phyloP scores from a whole-genome alignment of 805 yeast genomes.

The Wickerhamomyces chambardii region DNA sequence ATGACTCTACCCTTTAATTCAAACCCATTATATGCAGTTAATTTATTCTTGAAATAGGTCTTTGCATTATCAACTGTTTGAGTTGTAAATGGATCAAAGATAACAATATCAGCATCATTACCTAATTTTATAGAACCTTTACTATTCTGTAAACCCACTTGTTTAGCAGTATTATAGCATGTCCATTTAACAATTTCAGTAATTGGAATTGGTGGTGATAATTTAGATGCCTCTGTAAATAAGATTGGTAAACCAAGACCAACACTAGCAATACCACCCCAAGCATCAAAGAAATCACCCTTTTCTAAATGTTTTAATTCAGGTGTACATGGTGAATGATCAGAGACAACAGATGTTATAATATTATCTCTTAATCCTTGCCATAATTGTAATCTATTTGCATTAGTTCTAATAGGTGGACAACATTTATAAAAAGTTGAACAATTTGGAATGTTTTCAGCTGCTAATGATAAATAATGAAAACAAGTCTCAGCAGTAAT shows the following conservation, averaged over 20 bases:
- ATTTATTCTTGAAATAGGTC: constrained; percentile 73
- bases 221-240: constrained; percentile 61
- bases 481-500: constrained; percentile 90
- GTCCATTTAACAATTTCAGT: constrained; percentile 75
- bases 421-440: constrained; percentile 88
- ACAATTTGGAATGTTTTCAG: constrained; percentile 71
- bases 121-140: constrained; percentile 75
- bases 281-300: constrained; percentile 86
- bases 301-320: constrained; percentile 71
- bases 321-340: constrained; percentile 95
- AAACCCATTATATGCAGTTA: constrained; percentile 80
- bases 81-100: constrained; percentile 58
- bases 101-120: constrained; percentile 79
- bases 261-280: constrained; percentile 96
- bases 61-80: constrained; percentile 44
- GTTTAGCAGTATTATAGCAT: constrained; percentile 73
- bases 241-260: constrained; percentile 84
- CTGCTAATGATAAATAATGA: constrained; percentile 73
- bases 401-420: constrained; percentile 82
- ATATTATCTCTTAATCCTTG: constrained; percentile 55
- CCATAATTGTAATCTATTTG: constrained; percentile 72
- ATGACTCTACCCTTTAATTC: constrained; percentile 62
- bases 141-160: constrained; percentile 62
- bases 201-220: constrained; percentile 40
- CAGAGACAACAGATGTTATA: constrained; percentile 84